Percentiles rank a stretch among this genome's conserved stretches.
These are phyloP conservation scores for Endotrypanum monterogeii DNA, from an alignment of 208 protist genomes.

Conservation along the genomic window DNA sequence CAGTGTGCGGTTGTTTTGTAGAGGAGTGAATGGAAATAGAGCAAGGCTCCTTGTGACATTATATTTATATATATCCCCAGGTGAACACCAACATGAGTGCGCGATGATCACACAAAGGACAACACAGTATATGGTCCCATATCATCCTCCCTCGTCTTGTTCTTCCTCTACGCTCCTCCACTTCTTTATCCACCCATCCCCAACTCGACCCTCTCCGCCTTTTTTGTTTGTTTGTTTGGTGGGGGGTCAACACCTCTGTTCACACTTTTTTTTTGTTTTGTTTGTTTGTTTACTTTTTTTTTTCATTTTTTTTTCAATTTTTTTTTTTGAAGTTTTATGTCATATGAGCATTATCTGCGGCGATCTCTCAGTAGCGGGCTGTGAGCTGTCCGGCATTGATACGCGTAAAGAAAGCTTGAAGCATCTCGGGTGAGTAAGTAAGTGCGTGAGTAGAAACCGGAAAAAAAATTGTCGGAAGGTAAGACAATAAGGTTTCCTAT, in stretches of 20 bases:
- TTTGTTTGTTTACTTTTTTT: no score
- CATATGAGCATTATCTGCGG: no score
- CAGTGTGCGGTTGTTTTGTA: background rate
- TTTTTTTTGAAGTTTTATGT: no score
- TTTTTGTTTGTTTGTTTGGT: slow-evolving; percentile 3
- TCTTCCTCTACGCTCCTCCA: background rate
- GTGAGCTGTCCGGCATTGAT: no score
- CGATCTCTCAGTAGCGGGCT: no score
- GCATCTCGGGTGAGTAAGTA: no score
- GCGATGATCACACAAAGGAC: background rate
- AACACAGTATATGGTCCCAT: background rate
- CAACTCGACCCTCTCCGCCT: background rate
- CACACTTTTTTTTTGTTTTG: no score
- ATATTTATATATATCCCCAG: background rate
- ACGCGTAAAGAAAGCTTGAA: no score
- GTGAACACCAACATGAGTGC: background rate
- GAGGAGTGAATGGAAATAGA: background rate
- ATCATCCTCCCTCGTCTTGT: background rate
- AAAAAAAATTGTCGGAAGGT: background rate
- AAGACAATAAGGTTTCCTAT: no score
- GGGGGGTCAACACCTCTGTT: no score
- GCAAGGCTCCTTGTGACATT: background rate
- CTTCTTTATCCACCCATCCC: background rate
- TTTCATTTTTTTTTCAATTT: no score
- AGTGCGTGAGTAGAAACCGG: background rate